phyloP scores from a whole-genome alignment of 371 early-diverging fungal genomes.

The Globomyces sp. region DNA sequence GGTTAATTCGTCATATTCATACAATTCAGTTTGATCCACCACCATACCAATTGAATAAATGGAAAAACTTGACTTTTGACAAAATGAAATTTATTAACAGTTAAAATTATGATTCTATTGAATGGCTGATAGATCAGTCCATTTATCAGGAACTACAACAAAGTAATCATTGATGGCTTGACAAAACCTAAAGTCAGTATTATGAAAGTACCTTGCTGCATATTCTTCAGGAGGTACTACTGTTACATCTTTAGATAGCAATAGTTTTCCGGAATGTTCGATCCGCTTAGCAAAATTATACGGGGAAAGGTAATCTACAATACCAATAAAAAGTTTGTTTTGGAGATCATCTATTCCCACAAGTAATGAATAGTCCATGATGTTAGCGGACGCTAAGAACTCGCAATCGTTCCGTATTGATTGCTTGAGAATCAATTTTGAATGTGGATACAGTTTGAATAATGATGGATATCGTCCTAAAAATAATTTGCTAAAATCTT shows the following conservation, averaged over 20 bases:
- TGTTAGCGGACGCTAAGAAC: neutral
- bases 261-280: neutral
- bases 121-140: neutral
- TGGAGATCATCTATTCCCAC: neutral
- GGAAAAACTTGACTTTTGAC: too few relatives aligned
- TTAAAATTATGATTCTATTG: too few relatives aligned
- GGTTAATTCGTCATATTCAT: neutral
- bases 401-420: neutral
- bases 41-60: too few relatives aligned
- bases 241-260: neutral
- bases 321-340: neutral
- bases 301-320: neutral
- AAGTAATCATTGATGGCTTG: neutral
- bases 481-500: too few relatives aligned
- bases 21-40: neutral
- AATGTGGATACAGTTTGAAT: neutral
- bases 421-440: neutral
- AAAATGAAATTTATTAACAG: too few relatives aligned
- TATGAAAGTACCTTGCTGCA: neutral
- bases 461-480: neutral
- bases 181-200: neutral
- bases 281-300: neutral
- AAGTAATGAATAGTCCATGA: neutral
- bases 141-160: neutral
- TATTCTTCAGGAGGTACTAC: neutral